A percentile compares a stretch with the other conserved stretches of the same genome.
Conservation (phyloP, 805 yeast genomes). For the Cyberlindnera mississippiensis region DNA sequence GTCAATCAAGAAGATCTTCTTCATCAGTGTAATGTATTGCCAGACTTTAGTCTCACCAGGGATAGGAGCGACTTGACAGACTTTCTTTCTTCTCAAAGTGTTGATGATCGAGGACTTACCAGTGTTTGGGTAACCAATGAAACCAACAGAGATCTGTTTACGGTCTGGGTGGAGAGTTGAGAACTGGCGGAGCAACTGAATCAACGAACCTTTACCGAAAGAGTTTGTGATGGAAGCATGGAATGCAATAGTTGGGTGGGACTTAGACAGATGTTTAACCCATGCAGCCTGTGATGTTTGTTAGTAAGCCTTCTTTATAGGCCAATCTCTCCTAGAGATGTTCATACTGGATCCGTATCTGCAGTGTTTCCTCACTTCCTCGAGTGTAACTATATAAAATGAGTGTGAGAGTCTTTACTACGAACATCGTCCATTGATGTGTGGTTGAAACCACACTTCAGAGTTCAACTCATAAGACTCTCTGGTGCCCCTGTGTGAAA, state of each 20-base stretch:
- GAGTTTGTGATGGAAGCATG: constrained; percentile 97
- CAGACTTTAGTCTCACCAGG: constrained; percentile 99
- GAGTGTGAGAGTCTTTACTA: constrained; percentile 85
- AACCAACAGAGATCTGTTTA: constrained; percentile 94
- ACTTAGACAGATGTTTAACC: constrained; percentile 92
- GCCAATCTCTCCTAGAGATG: too few species aligned
- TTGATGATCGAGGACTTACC: constrained; percentile 96
- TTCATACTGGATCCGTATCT: too few species aligned
- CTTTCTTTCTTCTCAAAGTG: constrained; percentile 91
- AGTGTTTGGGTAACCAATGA: constrained; percentile 97
- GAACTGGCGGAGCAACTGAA: constrained; percentile 90
- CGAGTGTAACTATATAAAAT: constrained; percentile 16
- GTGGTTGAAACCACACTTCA: constrained; percentile 14
- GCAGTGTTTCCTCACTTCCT: too few species aligned
- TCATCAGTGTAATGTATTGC: constrained; percentile 98
- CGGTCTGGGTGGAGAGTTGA: constrained; percentile 87
- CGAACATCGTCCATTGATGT: constrained; percentile 44
- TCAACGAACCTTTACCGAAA: constrained; percentile 94
- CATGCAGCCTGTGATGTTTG: constrained; percentile 80
- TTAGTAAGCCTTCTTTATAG: constrained; percentile 16
- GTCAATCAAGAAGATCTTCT: constrained; percentile 89
- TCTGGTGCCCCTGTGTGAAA: constrained; percentile 25
- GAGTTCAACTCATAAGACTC: constrained; percentile 77
- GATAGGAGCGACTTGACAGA: constrained; percentile 94
- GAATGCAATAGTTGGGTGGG: constrained; percentile 92